phyloP scores from a whole-genome alignment of 2,329 filamentous ascomycete genomes.

The Geoglossum cookeanum region DNA sequence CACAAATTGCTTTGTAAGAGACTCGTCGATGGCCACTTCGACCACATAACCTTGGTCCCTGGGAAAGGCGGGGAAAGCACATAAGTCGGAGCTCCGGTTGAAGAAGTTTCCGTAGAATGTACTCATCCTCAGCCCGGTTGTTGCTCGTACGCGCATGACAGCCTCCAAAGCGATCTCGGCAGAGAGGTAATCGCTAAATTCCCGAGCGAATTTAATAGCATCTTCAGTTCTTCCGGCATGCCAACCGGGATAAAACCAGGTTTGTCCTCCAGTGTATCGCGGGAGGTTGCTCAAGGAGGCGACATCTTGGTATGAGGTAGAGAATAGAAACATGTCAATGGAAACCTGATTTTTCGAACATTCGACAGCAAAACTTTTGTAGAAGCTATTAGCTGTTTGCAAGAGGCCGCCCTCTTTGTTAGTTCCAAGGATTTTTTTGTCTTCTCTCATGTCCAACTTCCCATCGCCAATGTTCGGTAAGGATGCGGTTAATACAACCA shows the following conservation, averaged over 20 bases:
- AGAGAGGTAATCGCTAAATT: slow-evolving; percentile 94
- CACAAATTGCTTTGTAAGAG: slow-evolving; percentile 72
- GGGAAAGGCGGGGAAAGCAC: slow-evolving; percentile 93
- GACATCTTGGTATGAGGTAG: slow-evolving; percentile 90
- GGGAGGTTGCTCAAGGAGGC: slow-evolving; percentile 90
- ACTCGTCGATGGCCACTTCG: slow-evolving; percentile 95
- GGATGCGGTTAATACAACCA: slow-evolving; percentile 76
- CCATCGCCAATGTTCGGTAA: slow-evolving; percentile 80
- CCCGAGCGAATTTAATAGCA: slow-evolving; percentile 90
- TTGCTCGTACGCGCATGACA: slow-evolving; percentile 84
- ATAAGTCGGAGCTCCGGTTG: slow-evolving; percentile 92
- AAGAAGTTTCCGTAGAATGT: slow-evolving; percentile 99
- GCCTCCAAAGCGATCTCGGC: slow-evolving; percentile 92
- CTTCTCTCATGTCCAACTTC: slow-evolving; percentile 81
- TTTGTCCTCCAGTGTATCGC: slow-evolving; percentile 90
- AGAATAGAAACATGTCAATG: slow-evolving; percentile 96
- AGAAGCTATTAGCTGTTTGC: slow-evolving; percentile 88
- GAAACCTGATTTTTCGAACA: slow-evolving; percentile 98
- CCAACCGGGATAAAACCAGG: slow-evolving; percentile 97
- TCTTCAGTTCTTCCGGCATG: slow-evolving; percentile 86
- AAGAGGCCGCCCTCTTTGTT: slow-evolving; percentile 75
- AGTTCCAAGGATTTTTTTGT: slow-evolving; percentile 88
- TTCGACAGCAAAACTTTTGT: slow-evolving; percentile 97
- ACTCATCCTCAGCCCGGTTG: slow-evolving; percentile 86
- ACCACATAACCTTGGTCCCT: slow-evolving; percentile 95